Conservation (phyloP, 2,329 filamentous ascomycete species). For the Fusarium floridanum region DNA sequence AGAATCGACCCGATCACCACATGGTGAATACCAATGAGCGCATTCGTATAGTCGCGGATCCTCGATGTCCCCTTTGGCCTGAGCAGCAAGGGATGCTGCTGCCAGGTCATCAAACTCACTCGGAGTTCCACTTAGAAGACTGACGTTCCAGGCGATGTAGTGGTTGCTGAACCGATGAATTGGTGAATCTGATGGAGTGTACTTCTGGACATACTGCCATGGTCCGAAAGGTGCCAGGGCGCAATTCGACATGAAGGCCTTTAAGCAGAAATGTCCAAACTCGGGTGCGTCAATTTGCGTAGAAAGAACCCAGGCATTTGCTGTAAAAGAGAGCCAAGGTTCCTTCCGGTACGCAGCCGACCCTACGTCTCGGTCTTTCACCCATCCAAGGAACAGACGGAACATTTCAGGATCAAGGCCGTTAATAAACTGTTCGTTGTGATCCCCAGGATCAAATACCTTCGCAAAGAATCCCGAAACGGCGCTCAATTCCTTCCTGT, state of each 20-base stretch:
- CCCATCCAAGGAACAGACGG: neutral
- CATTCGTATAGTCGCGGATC: neutral
- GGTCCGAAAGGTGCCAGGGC: neutral
- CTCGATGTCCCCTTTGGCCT: neutral
- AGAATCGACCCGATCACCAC: neutral
- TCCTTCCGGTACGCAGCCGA: neutral
- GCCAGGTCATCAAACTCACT: neutral
- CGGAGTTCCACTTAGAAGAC: neutral
- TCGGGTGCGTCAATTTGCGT: neutral
- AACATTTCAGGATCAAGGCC: neutral
- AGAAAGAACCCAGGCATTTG: neutral
- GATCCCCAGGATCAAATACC: accelerated
- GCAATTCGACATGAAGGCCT: constrained; percentile 1
- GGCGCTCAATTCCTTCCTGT: neutral
- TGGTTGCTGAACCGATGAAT: constrained; percentile 5
- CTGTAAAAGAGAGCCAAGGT: neutral
- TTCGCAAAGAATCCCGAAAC: neutral
- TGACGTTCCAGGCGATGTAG: neutral
- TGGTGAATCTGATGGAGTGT: neutral
- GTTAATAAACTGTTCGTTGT: neutral
- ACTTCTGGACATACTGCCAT: neutral
- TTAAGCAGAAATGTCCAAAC: neutral
- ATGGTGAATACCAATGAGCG: constrained; percentile 1
- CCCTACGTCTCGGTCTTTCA: neutral
- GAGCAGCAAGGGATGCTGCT: neutral